Evolutionary conservation across 495 filamentous ascomycete genomes (phyloP).

Genomic region (Penicillium nucicola): DNA sequence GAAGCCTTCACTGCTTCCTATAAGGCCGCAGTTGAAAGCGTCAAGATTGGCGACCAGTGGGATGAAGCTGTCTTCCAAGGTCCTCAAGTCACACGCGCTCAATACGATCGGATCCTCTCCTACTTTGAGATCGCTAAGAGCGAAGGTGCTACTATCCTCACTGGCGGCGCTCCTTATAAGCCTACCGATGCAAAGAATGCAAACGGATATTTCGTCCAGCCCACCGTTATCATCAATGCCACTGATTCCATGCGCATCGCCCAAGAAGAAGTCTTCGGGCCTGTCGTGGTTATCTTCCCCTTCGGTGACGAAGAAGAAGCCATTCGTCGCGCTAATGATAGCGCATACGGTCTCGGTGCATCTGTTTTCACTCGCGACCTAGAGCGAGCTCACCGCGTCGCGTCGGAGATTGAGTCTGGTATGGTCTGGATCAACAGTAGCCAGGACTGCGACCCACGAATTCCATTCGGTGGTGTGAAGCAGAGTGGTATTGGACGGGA

Average conservation of each 20-base stretch:
- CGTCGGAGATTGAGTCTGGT: conserved; percentile 79
- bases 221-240: conserved; percentile 69
- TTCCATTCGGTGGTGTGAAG: conserved; percentile 93
- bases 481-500: conserved; percentile 90
- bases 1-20: conserved; percentile 73
- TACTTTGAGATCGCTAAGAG: conserved; percentile 75
- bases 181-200: conserved; percentile 40
- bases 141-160: conserved; percentile 74
- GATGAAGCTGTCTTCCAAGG: conserved; percentile 76
- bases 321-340: conserved; percentile 76
- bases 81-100: conserved; percentile 81
- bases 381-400: conserved; percentile 75
- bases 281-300: conserved; percentile 74
- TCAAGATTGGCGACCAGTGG: conserved; percentile 81
- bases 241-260: conserved; percentile 64
- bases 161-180: conserved; percentile 70
- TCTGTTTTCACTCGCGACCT: conserved; percentile 83
- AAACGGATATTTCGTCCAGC: conserved; percentile 66
- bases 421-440: conserved; percentile 97
- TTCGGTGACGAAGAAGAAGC: conserved; percentile 87
- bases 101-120: conserved; percentile 75
- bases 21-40: conserved; percentile 59
- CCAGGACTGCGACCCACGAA: conserved; percentile 65
- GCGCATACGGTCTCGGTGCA: conserved; percentile 82
- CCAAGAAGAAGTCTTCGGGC: conserved; percentile 81